Evolutionary conservation across 1,139 yeast genomes (phyloP), one percentile per base, ranked within the genome.

Genomic region (Yamadazyma sp.): DNA sequence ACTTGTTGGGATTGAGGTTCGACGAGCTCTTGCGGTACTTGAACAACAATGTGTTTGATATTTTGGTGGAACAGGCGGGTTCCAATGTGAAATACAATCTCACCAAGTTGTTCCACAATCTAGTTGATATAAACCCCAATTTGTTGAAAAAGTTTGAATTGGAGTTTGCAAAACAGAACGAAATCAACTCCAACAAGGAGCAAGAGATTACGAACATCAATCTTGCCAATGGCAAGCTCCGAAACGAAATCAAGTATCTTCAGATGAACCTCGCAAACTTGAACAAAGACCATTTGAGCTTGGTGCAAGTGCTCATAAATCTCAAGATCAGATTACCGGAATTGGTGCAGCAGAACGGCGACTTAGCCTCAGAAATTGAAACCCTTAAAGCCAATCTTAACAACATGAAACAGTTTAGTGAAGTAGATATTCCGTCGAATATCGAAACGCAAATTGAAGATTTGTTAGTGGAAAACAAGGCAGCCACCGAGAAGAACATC

Each of bases 1-100:
- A 67, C 30, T 67, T 92, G 32, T 52, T 88, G 37, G 56, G 70
- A 3, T 70, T 88, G 41, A 76, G 76, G 38, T 88, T 90, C 62
- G 97, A 90, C 57, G 74, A 78, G 9, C 67, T 92, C 40, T 59
- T 92, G 46, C 80, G 79, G 11, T 90, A 77, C 55, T 69, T 92
- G 53, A 90, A 90, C 62, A 89, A 86, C 40, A 80, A 77, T 39
- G 65, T 92, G 35, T 92, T 92, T 60, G 82, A 80, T 51, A 72
- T 76, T 34, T 88, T 87, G 57, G 67, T 81, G 35, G 72, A 70
- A 42, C 73, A 66, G 3, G 63, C 67, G 27, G 66, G 55, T 12
- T 29, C 33, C 8, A 12, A 21, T 4, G 36, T 39, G 11, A 21
- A 29, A 10, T 87, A 86, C 56, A 72, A 77, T 43, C 78, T 87